phyloP scores from a whole-genome alignment of 495 filamentous ascomycete genomes.

The Penicillium flavigenum region DNA sequence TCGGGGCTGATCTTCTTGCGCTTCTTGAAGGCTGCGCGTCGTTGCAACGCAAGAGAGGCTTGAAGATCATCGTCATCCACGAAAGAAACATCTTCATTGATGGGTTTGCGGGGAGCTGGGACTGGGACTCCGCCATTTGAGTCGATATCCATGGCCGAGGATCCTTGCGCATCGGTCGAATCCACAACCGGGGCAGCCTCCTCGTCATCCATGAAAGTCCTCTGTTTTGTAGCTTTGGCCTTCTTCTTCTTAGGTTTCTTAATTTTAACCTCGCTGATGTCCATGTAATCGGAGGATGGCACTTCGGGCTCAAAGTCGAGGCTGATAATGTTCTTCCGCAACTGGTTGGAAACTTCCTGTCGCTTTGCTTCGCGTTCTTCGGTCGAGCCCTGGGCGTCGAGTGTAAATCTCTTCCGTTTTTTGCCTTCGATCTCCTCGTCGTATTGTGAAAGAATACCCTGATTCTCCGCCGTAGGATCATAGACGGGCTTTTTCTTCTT shows the following conservation, averaged over 20 bases:
- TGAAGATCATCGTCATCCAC: slow-evolving; percentile 94
- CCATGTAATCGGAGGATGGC: slow-evolving; percentile 81
- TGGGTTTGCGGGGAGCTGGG: slow-evolving; percentile 56
- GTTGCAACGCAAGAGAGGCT: slow-evolving; percentile 74
- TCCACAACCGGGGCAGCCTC: slow-evolving; percentile 58
- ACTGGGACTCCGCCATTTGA: slow-evolving; percentile 40
- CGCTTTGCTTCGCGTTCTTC: slow-evolving; percentile 57
- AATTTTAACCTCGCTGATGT: slow-evolving; percentile 79
- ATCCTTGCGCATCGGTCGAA: slow-evolving; percentile 39
- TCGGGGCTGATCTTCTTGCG: slow-evolving; percentile 79
- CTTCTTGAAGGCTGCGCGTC: slow-evolving; percentile 83
- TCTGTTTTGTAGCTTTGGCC: slow-evolving; percentile 69
- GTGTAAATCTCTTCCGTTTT: slow-evolving; percentile 82
- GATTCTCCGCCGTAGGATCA: slow-evolving; percentile 69
- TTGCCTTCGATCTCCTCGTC: slow-evolving; percentile 94
- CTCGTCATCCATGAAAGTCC: slow-evolving; percentile 71
- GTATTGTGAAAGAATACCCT: slow-evolving; percentile 78
- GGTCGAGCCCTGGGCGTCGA: slow-evolving; percentile 72
- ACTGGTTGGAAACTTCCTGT: slow-evolving; percentile 54
- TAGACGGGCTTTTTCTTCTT: slow-evolving; percentile 94
- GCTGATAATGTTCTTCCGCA: slow-evolving; percentile 68
- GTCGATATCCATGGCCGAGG: slow-evolving; percentile 77
- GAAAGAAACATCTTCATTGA: slow-evolving; percentile 65
- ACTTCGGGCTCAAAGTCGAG: slow-evolving; percentile 69
- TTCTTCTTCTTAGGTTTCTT: slow-evolving; percentile 96